Evolutionary conservation across 164 flowering plant species (phyloP).

Genomic region (Vitis rotundifolia): DNA sequence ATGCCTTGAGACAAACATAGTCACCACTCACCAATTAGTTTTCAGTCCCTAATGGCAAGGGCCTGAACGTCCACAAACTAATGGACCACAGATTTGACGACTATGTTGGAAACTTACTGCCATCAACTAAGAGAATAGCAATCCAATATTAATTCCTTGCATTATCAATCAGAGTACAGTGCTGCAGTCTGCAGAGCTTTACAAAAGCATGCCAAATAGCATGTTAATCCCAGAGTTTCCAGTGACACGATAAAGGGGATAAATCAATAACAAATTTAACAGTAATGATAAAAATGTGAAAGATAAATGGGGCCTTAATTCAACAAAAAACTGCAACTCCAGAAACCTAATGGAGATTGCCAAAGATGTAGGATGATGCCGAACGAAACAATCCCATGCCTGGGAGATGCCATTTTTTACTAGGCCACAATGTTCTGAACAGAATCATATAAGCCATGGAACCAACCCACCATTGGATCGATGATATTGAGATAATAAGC

Average conservation of each 20-base stretch:
- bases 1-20: too few relatives aligned
- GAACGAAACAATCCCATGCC: too few relatives aligned
- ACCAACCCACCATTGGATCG: background rate
- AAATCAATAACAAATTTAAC: too few relatives aligned
- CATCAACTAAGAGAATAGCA: background rate
- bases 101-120: too few relatives aligned
- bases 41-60: too few relatives aligned
- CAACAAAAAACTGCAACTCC: background rate
- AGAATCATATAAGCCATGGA: background rate
- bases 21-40: too few relatives aligned
- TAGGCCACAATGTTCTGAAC: too few relatives aligned
- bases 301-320: background rate
- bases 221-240: background rate
- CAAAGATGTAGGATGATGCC: background rate
- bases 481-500: background rate
- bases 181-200: slow-evolving; percentile 4
- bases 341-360: background rate
- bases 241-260: too few relatives aligned
- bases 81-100: too few relatives aligned
- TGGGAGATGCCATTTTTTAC: too few relatives aligned
- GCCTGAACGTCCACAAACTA: too few relatives aligned
- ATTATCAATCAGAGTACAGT: slow-evolving; percentile 3
- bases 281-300: background rate
- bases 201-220: slow-evolving; percentile 11
- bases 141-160: background rate